These are phyloP conservation scores for Lobosporangium transversale DNA, from an alignment of 192 early-diverging fungal genomes.

Conservation along the genomic window DNA sequence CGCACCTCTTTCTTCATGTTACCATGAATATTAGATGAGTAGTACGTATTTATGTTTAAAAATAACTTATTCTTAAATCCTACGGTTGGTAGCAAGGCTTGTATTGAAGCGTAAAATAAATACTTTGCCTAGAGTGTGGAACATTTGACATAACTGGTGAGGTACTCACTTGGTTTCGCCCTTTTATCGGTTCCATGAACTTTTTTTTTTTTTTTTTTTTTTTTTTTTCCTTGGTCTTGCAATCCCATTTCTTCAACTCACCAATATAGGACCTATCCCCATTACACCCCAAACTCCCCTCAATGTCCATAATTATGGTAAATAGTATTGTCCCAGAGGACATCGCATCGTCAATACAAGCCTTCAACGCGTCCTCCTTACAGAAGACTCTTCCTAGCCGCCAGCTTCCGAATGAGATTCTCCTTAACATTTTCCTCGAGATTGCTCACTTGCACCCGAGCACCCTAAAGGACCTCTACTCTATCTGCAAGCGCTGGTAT, in stretches of 20 bases:
- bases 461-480: neutral
- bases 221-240: no score
- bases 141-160: slow-evolving; percentile 10
- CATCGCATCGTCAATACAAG: neutral
- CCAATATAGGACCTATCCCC: no score
- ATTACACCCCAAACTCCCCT: no score
- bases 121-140: neutral
- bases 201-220: no score
- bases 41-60: neutral
- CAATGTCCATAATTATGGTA: no score
- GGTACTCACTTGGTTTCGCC: neutral
- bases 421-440: slow-evolving; percentile 20
- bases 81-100: no score
- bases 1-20: neutral
- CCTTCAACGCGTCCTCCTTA: neutral
- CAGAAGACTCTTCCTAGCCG: no score
- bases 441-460: slow-evolving; percentile 6
- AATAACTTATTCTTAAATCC: no score
- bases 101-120: no score
- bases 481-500: slow-evolving; percentile 16
- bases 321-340: no score
- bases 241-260: no score
- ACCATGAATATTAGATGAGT: neutral
- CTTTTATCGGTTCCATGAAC: neutral
- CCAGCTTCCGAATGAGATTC: slow-evolving; percentile 32